phyloP scores from a whole-genome alignment of 2,329 filamentous ascomycete genomes.

The Aspergillus sp. region DNA sequence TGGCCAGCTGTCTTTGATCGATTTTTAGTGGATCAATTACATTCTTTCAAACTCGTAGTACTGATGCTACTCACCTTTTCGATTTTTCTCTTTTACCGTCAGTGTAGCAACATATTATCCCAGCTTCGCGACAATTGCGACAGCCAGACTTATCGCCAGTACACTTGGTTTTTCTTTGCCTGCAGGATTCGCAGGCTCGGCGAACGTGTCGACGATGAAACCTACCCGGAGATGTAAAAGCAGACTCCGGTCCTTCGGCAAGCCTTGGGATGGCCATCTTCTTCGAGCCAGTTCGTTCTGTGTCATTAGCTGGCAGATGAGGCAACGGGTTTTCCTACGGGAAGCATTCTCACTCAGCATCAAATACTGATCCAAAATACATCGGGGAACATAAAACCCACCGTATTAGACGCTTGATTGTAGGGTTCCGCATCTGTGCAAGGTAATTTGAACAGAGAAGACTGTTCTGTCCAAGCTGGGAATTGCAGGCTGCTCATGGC shows the following conservation, averaged over 20 bases:
- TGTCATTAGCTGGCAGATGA: conserved; percentile 17
- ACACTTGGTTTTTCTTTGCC: conserved; percentile 43
- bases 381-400: conserved; percentile 9
- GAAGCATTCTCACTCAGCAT: conserved; percentile 5
- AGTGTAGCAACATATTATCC: conserved; percentile 41
- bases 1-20: conserved; percentile 33
- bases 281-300: conserved; percentile 14
- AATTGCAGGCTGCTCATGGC: conserved; percentile 24
- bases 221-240: conserved; percentile 27
- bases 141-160: conserved; percentile 42
- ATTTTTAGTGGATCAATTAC: no score
- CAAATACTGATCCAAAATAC: neutral
- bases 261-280: conserved; percentile 36
- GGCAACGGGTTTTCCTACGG: conserved; percentile 20
- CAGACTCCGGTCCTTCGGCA: conserved; percentile 27
- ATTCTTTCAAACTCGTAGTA: no score
- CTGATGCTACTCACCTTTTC: conserved; percentile 30
- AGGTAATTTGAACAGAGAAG: conserved; percentile 25
- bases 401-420: conserved; percentile 23
- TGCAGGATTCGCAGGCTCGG: conserved; percentile 42
- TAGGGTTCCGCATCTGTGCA: conserved; percentile 27
- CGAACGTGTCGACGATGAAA: conserved; percentile 34
- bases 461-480: conserved; percentile 26
- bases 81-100: conserved; percentile 43
- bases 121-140: conserved; percentile 39